Base-by-base conservation (phyloP, 495 filamentous ascomycete species). In the Friedmanniomyces simplex region DNA sequence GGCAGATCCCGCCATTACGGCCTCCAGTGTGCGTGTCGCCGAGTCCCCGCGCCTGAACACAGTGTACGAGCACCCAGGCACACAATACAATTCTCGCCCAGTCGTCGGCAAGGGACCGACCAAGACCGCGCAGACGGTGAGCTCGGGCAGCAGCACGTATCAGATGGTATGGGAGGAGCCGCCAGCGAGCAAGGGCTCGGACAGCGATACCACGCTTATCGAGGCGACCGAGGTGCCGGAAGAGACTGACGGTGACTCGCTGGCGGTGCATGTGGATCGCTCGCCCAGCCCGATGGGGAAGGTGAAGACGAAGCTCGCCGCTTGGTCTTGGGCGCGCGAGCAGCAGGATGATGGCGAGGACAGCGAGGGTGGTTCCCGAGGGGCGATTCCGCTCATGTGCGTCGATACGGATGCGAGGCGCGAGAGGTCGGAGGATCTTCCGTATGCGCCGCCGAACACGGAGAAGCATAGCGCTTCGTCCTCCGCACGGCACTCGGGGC, bases 251-350 rank as follows among this genome's bases (percentile, higher is more conserved):
- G 10, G 8, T 2, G 25, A 20, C 2, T 18, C 50, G 11, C 3
- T 26, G 8, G 5, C 26, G 52, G 13, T 24, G n/a, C 20, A 12
- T 34, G 16, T 10, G 6, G 25, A 6, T 5, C 41, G 28, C 14
- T n/a, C 30, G n/a, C 52, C 53, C 1, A 52, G 46, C 47, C 53
- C 59, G 13, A 61, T 61, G 52, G 25, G 47, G 1, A 57, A 56
- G 42, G 59, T 52, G n/a, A 47, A 37, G 47, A 52, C 53, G 8
- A 61, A 61, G 26, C 54, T 61, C 34, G 54, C 59, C n/a, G 59
- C 52, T 3, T 61, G 59, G 59, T 61, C 53, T 2, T 56, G 53
- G 59, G 59, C 59, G 0, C 45, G 26, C 2, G 59, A 57, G 32
- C 32, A 57, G 21, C 39, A 43, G 18, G 39, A 5, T 5, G 18